These are phyloP conservation scores for Quercus agrifolia DNA, from an alignment of 306 rosid genomes.

Conservation along the genomic window DNA sequence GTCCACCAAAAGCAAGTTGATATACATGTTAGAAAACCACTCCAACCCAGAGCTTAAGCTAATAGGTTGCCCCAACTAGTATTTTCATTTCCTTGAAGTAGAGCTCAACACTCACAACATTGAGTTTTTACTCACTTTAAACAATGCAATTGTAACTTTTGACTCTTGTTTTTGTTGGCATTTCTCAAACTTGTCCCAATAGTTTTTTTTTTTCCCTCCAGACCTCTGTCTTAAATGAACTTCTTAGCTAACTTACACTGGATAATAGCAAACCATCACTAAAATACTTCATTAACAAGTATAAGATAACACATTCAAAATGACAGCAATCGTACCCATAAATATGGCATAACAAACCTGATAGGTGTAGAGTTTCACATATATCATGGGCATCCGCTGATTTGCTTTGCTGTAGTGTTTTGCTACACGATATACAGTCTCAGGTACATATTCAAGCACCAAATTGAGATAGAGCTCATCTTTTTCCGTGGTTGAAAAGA, in stretches of 20 bases:
- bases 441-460: slow-evolving; percentile 69
- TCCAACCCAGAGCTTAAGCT: too few species aligned
- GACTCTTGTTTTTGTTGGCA: background rate
- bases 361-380: slow-evolving; percentile 65
- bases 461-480: slow-evolving; percentile 73
- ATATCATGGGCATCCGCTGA: slow-evolving; percentile 69
- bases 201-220: background rate
- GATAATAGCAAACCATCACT: background rate
- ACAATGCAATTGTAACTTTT: background rate
- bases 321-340: background rate
- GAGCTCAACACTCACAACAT: too few species aligned
- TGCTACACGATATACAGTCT: slow-evolving; percentile 63
- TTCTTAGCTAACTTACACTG: background rate
- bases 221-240: background rate
- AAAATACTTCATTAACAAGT: background rate
- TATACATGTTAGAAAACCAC: too few species aligned
- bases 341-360: slow-evolving; percentile 37
- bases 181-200: background rate
- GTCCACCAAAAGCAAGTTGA: too few species aligned
- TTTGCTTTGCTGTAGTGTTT: slow-evolving; percentile 70
- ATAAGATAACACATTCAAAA: background rate
- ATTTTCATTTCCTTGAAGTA: too few species aligned
- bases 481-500: slow-evolving; percentile 67
- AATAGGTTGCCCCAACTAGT: too few species aligned
- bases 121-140: background rate